These are phyloP conservation scores for Citrullus colocynthis DNA, from an alignment of 306 rosid species.

Conservation along the genomic window DNA sequence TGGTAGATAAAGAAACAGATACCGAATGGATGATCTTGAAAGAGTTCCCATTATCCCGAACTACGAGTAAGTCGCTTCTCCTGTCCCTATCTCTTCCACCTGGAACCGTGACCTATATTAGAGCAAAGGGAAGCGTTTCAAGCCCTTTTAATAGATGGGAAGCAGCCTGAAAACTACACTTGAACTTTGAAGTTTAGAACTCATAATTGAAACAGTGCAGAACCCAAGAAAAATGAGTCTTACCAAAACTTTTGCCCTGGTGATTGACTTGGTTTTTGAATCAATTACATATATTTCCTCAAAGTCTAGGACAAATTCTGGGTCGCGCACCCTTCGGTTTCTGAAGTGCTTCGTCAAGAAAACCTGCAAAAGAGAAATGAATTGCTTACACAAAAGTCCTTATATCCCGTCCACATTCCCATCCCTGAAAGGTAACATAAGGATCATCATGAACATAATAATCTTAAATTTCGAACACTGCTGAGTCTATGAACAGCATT, in stretches of 20 bases:
- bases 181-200: background rate
- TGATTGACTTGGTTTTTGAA: slow-evolving; percentile 78
- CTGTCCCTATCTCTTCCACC: slow-evolving; percentile 85
- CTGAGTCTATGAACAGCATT: background rate
- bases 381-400: background rate
- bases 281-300: slow-evolving; percentile 87
- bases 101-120: slow-evolving; percentile 63
- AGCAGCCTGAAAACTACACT: background rate
- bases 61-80: slow-evolving; percentile 71
- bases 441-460: background rate
- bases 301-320: slow-evolving; percentile 80
- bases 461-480: background rate
- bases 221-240: slow-evolving; percentile 12
- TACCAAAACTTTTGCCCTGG: slow-evolving; percentile 81
- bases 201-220: background rate
- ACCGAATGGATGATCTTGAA: slow-evolving; percentile 70
- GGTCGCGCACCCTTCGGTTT: slow-evolving; percentile 62
- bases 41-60: slow-evolving; percentile 62
- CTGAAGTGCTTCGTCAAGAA: slow-evolving; percentile 85
- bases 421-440: background rate
- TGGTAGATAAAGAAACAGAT: slow-evolving; percentile 15
- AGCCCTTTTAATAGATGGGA: background rate
- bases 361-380: slow-evolving; percentile 36
- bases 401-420: background rate
- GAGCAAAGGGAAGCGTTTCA: background rate